These are phyloP conservation scores for Agaricus blazei DNA, from an alignment of 768 basidiomycete species.

Conservation along the genomic window DNA sequence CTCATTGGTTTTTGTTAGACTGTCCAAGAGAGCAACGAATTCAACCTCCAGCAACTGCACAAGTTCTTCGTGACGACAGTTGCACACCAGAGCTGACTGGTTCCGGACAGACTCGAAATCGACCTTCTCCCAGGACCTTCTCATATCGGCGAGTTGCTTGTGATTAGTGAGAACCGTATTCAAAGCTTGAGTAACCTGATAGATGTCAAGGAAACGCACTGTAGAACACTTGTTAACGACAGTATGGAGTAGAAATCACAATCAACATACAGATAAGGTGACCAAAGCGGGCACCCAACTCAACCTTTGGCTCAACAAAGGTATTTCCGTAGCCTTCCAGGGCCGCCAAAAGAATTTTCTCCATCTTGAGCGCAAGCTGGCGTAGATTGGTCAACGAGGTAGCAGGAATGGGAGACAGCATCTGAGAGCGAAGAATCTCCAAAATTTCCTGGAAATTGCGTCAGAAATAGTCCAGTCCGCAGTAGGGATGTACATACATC, in stretches of 20 bases:
- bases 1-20: slow-evolving; percentile 64
- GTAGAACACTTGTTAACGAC: slow-evolving; percentile 12
- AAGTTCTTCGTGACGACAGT: slow-evolving; percentile 87
- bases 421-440: slow-evolving; percentile 78
- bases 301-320: slow-evolving; percentile 89
- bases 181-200: slow-evolving; percentile 86
- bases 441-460: slow-evolving; percentile 66
- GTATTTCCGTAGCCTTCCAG: slow-evolving; percentile 82
- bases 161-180: slow-evolving; percentile 85
- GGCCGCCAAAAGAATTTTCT: slow-evolving; percentile 78
- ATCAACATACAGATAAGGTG: slow-evolving; percentile 76
- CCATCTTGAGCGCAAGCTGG: slow-evolving; percentile 86
- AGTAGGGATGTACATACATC: slow-evolving; percentile 55
- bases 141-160: slow-evolving; percentile 83
- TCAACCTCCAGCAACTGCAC: slow-evolving; percentile 82
- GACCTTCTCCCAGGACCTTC: slow-evolving; percentile 80
- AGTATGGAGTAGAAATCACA: slow-evolving; percentile 10
- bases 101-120: slow-evolving; percentile 91
- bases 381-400: slow-evolving; percentile 66
- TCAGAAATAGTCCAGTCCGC: slow-evolving; percentile 10
- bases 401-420: slow-evolving; percentile 72
- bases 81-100: slow-evolving; percentile 90
- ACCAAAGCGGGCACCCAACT: slow-evolving; percentile 85
- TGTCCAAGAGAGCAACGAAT: slow-evolving; percentile 73
- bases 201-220: slow-evolving; percentile 92